These are phyloP conservation scores for Wickerhamomyces tratensis DNA, from an alignment of 805 yeast genomes.

Conservation along the genomic window DNA sequence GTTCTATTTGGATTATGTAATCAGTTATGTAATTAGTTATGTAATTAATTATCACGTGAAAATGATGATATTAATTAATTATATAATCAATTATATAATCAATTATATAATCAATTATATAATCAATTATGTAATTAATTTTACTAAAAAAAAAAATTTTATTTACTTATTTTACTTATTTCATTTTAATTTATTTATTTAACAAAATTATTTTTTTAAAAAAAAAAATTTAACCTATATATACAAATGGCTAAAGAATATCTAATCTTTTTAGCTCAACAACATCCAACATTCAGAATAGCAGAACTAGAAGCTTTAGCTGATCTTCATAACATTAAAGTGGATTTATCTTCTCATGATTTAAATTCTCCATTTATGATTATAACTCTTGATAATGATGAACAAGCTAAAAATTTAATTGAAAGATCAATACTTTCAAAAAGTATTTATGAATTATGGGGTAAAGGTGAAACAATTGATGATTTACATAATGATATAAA, in stretches of 20 bases:
- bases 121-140: no score
- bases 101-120: no score
- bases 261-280: slow-evolving; percentile 77
- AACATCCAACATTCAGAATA: slow-evolving; percentile 64
- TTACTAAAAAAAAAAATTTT: no score
- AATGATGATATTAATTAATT: no score
- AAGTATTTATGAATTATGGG: slow-evolving; percentile 83
- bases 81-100: no score
- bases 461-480: slow-evolving; percentile 47
- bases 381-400: slow-evolving; percentile 57
- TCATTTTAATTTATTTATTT: no score
- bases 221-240: no score
- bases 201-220: no score
- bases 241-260: slow-evolving; percentile 49
- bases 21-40: no score
- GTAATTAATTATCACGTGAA: no score
- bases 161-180: no score
- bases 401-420: slow-evolving; percentile 55
- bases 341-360: slow-evolving; percentile 53
- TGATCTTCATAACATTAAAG: slow-evolving; percentile 38
- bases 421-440: slow-evolving; percentile 59
- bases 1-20: no score
- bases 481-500: slow-evolving; percentile 43
- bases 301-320: slow-evolving; percentile 87
- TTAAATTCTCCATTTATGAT: slow-evolving; percentile 61